phyloP scores from a whole-genome alignment of 495 filamentous ascomycete genomes.

The Hypomontagnella monticulosa region DNA sequence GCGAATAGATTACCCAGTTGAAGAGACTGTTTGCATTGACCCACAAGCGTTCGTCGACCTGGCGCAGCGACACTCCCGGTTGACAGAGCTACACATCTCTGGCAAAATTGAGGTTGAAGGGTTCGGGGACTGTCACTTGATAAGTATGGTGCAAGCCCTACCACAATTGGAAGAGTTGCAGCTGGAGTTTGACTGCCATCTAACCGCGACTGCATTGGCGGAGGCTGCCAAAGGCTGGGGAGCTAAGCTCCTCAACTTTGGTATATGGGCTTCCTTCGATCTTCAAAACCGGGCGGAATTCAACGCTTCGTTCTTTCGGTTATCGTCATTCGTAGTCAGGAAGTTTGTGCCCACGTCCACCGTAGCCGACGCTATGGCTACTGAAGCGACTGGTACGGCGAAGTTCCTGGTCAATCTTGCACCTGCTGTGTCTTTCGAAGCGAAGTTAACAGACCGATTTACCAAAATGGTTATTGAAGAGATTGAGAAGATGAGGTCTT shows the following conservation, averaged over 20 bases:
- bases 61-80: neutral
- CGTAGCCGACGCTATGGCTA: too few species aligned
- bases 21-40: neutral
- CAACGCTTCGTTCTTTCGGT: neutral
- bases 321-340: neutral
- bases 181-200: neutral
- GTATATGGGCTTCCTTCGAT: neutral
- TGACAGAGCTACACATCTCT: constrained; percentile 1
- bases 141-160: neutral
- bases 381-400: too few species aligned
- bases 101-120: neutral
- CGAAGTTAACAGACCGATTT: too few species aligned
- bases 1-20: neutral
- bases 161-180: neutral
- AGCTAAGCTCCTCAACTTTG: neutral
- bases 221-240: neutral
- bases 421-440: too few species aligned
- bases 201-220: constrained; percentile 8
- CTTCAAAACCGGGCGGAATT: neutral
- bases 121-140: neutral
- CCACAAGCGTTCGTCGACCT: neutral
- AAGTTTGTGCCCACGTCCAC: neutral
- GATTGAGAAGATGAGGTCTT: too few species aligned
- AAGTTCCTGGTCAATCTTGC: too few species aligned
- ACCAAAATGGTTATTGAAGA: too few species aligned